Base-by-base conservation (phyloP, 495 filamentous ascomycete genomes). In the Venustampulla echinocandica region DNA sequence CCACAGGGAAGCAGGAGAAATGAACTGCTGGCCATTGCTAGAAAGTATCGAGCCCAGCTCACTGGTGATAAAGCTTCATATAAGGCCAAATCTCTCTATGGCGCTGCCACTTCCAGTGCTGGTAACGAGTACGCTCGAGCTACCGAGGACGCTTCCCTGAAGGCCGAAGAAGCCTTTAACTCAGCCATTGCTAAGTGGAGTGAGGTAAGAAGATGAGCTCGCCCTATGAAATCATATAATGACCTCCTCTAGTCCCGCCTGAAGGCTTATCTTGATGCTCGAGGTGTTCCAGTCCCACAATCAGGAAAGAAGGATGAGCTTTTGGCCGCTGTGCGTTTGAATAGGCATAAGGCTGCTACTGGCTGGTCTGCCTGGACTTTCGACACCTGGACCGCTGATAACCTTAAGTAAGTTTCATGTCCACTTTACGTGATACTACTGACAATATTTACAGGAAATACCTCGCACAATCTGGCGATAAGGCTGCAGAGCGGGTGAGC, bases 1-100 rank as follows among this genome's bases (percentile, higher is more conserved):
- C 90, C 90, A 5, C 92, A 97, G 63, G 90, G 92, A 21, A 90
- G 84, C 53, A 88, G 68, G 59, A 71, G 69, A 71, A 95, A 96
- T 64, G 90, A 97, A 60, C 77, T 97, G 14, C 66, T 92, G 37
- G 88, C 92, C 39, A 79, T 97, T 39, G 87, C 89, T 42, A 86
- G 92, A 56, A 93, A 94, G 72, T 75, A 96, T 70, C 86, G 86
- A 39, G 76, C 81, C 35, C 73, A 79, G 40, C 69, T 95, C 45
- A 67, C 81, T 17, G 82, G 79, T 30, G 80, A 90, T 49, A 82
- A 75, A 42, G 71, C 76, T 10, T 61, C 55, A 9, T 44, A 52
- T 13, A 55, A 57, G 14, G 62, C 55, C 0, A 46, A 49, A 5
- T 34, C 40, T 9, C 17, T 19, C 5, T 40, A 5, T 22, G 37